Conservation (phyloP, 75 land plant genomes). For the Pinus taeda region DNA sequence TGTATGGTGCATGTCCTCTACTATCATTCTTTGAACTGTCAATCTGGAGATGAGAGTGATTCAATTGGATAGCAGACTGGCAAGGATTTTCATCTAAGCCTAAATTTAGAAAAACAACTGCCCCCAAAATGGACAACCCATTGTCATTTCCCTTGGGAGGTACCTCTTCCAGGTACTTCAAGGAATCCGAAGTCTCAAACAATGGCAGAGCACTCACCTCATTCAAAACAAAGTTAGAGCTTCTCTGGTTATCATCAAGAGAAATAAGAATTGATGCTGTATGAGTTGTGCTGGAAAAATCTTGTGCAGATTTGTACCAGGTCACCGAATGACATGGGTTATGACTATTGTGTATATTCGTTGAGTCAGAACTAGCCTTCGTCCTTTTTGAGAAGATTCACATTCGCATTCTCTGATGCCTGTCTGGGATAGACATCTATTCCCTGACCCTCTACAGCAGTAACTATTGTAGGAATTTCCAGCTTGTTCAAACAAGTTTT, state of each 20-base stretch:
- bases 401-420: no score
- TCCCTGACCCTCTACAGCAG: no score
- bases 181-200: background rate
- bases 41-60: background rate
- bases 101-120: constrained; percentile 2
- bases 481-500: no score
- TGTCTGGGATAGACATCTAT: no score
- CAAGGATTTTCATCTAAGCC: background rate
- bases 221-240: background rate
- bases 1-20: background rate
- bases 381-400: no score
- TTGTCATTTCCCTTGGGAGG: no score
- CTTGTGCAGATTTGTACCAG: no score
- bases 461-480: no score
- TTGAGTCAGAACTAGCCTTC: no score
- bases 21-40: background rate
- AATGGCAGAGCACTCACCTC: constrained; percentile 5
- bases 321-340: no score
- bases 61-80: background rate
- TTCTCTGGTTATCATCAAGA: background rate
- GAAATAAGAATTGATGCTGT: background rate
- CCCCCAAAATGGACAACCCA: constrained; percentile 7
- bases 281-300: no score
- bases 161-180: background rate
- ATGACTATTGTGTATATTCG: no score